Base-by-base conservation (phyloP, 257 asterid species). In the Lycium barbarum region DNA sequence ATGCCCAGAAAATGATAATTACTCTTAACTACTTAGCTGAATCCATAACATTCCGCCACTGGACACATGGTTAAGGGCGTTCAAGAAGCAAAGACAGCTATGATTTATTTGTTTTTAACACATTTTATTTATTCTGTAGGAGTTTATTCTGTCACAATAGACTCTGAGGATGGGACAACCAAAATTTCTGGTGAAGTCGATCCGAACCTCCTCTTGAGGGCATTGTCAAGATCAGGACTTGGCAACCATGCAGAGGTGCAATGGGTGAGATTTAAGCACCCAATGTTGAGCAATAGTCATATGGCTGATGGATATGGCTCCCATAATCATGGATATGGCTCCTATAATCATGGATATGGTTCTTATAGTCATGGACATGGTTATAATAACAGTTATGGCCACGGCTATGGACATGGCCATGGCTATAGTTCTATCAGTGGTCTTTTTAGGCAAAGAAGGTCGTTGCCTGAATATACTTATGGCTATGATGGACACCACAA, bases 181-280 rank as follows among this genome's bases (percentile, higher is more conserved):
- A 72, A 61, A 61, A 80, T 91, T 22, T 83, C 49, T 7, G 97
- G 89, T 0, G 85, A 91, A 83, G 93, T 92, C 7, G 92, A 91
- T 4, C 97, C 93, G 5, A 88, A 91, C 88, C 8, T 87, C 9
- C 91, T 93, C 5, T 9, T 90, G 80, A 65, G 53, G 62, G 93
- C 93, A 18, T 72, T 93, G 7, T 71, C 88, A 2, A 81, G 92
- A 76, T 53, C 91, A 2, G 81, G 81, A 61, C 81, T 51, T 6
- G 96, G 96, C 6, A 85, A 81, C 82, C 97, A 92, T 18, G 95
- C 93, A 0, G 88, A 92, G 66, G 15, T 91, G 1, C 74, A 85
- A 33, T 86, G 88, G 89, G 91, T 88, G 66, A 92, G 86, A 79
- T 83, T 91, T 68, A 87, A 84, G 4, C 93, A 91, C 86, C 93